These are phyloP conservation scores for Alloteropsis semialata DNA, from an alignment of 176 grass and related monocot species.

Conservation along the genomic window DNA sequence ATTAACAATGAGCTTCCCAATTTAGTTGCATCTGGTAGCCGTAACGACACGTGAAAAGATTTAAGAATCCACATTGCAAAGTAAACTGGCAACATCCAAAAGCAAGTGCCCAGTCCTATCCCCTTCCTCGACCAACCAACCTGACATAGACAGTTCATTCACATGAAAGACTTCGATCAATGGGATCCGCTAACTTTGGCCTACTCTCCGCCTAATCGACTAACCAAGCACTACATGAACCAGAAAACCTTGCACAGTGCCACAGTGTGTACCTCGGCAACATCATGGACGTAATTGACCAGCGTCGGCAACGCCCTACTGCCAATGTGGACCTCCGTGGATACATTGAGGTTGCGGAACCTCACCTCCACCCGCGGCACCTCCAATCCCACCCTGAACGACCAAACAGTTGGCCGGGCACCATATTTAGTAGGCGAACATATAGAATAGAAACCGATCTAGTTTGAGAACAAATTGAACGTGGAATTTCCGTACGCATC, in stretches of 20 bases:
- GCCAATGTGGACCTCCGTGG: conserved; percentile 51
- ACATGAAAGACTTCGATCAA: background rate
- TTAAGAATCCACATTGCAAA: background rate
- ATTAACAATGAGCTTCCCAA: background rate
- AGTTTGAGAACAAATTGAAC: background rate
- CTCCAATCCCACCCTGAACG: conserved; percentile 44
- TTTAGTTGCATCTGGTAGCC: background rate
- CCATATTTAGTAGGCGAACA: background rate
- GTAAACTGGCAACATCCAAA: background rate
- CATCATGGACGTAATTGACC: conserved; percentile 45
- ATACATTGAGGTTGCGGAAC: conserved; percentile 50
- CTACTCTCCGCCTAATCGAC: background rate
- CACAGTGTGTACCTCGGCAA: conserved; percentile 36
- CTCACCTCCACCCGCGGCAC: conserved; percentile 65
- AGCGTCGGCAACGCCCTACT: conserved; percentile 59
- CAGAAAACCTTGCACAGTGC: background rate
- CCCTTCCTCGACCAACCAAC: no score
- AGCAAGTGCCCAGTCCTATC: no score
- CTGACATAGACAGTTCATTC: background rate
- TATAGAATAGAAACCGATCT: background rate
- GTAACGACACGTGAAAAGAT: conserved; percentile 14
- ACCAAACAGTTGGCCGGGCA: background rate
- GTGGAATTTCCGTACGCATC: conserved; percentile 35
- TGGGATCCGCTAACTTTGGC: background rate
- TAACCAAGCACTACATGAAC: background rate